phyloP scores from a whole-genome alignment of 2,329 filamentous ascomycete genomes.

The Diaporthe nobilis region DNA sequence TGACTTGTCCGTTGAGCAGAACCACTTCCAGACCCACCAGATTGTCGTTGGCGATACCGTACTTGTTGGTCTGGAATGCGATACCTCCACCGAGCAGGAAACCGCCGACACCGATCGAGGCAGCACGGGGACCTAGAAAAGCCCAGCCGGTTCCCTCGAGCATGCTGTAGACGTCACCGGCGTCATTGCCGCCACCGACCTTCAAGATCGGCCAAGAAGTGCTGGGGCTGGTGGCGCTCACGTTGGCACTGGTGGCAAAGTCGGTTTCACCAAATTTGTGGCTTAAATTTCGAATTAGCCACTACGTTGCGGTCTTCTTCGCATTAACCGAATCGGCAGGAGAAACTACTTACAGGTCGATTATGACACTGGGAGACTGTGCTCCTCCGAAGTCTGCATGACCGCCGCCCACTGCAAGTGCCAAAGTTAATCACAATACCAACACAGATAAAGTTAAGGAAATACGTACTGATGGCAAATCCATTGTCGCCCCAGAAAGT shows the following conservation, averaged over 20 bases:
- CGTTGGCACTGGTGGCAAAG: conserved; percentile 15
- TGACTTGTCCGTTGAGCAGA: conserved; percentile 33
- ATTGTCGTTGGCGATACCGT: conserved; percentile 32
- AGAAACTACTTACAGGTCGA: conserved; percentile 28
- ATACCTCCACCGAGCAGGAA: conserved; percentile 38
- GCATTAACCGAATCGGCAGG: not conserved
- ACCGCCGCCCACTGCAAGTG: conserved; percentile 32
- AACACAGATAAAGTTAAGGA: not conserved
- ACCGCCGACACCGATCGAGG: conserved; percentile 33
- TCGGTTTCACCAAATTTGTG: conserved; percentile 31
- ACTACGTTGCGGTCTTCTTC: not conserved
- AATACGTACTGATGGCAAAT: conserved; percentile 35
- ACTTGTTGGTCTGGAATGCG: conserved; percentile 34
- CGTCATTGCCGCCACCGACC: conserved; percentile 34
- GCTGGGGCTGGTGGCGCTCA: conserved; percentile 23
- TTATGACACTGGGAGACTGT: conserved; percentile 34
- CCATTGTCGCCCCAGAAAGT: conserved; percentile 37
- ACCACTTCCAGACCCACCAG: conserved; percentile 36
- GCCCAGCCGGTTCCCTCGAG: conserved; percentile 39
- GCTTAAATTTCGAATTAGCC: not conserved
- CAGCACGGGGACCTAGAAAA: conserved; percentile 34
- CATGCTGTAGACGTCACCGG: conserved; percentile 31
- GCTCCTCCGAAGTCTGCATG: conserved; percentile 38
- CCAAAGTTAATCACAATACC: not conserved
- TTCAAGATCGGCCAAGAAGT: conserved; percentile 39